Percentiles rank a stretch among this genome's conserved stretches.
phyloP scores from a whole-genome alignment of 2,329 filamentous ascomycete species.

The Arthroderma uncinatum region DNA sequence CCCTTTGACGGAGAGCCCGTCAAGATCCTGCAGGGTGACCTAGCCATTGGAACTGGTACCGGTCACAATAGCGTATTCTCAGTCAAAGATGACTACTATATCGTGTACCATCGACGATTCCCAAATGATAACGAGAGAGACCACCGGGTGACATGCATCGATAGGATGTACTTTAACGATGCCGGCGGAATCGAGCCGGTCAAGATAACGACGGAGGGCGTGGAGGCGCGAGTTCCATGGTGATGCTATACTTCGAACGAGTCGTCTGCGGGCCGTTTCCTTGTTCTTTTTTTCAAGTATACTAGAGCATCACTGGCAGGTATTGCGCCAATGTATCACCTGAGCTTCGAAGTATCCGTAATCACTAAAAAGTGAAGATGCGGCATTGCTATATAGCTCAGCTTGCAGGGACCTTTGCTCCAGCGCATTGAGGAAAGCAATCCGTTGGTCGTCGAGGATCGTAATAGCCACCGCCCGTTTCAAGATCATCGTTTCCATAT shows the following conservation, averaged over 20 bases:
- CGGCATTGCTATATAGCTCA: background rate
- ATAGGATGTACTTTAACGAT: constrained; percentile 39
- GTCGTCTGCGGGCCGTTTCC: background rate
- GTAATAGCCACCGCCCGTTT: constrained; percentile 38
- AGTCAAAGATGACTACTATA: constrained; percentile 35
- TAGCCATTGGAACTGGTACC: constrained; percentile 24
- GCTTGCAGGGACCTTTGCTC: background rate
- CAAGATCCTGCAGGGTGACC: constrained; percentile 28
- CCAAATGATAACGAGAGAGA: constrained; percentile 37
- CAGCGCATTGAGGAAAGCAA: constrained; percentile 32
- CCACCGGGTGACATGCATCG: constrained; percentile 39
- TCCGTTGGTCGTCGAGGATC: constrained; percentile 43
- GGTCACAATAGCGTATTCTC: constrained; percentile 36
- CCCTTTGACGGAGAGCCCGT: constrained; percentile 32
- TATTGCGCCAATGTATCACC: background rate
- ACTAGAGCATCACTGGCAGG: background rate
- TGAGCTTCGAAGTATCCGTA: background rate
- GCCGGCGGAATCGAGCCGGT: constrained; percentile 36
- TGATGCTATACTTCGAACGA: background rate
- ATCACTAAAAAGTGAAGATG: background rate
- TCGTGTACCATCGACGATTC: constrained; percentile 39
- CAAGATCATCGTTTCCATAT: constrained; percentile 35
- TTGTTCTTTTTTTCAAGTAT: background rate
- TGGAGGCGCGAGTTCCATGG: constrained; percentile 15
- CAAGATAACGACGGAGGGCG: constrained; percentile 28